These are phyloP conservation scores for Lenwebbia sp. DNA, from an alignment of 345 rosid species.

Conservation along the genomic window DNA sequence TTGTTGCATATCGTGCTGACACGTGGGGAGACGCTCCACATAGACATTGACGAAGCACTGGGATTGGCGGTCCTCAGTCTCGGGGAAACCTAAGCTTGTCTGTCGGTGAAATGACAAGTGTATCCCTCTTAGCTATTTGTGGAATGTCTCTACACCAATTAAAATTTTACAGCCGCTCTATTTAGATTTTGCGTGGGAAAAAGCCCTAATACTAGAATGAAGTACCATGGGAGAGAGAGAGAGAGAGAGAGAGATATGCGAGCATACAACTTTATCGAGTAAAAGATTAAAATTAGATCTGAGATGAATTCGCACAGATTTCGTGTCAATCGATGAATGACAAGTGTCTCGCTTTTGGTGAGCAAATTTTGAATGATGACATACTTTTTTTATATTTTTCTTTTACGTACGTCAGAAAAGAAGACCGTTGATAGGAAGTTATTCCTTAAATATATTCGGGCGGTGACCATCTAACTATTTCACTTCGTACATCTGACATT, in stretches of 20 bases:
- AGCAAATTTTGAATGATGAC: neutral
- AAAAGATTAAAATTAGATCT: neutral
- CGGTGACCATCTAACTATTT: neutral
- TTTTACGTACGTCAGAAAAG: neutral
- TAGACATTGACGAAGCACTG: neutral
- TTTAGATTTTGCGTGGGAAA: neutral
- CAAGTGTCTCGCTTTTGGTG: neutral
- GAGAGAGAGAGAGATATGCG: neutral
- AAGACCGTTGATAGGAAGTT: neutral
- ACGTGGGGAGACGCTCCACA: neutral
- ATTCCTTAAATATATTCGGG: neutral
- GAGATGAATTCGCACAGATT: neutral
- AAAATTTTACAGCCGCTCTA: neutral
- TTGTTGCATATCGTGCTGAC: neutral
- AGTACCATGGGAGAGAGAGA: neutral
- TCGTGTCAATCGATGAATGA: neutral
- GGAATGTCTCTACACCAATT: neutral
- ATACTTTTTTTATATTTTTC: neutral
- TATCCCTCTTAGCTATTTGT: neutral
- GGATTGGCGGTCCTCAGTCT: neutral
- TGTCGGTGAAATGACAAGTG: neutral
- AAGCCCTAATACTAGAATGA: neutral
- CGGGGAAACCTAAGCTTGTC: neutral
- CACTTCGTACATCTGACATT: neutral
- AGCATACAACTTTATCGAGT: neutral